phyloP scores from a whole-genome alignment of 129 eudicot genomes.

The Tagetes patula region DNA sequence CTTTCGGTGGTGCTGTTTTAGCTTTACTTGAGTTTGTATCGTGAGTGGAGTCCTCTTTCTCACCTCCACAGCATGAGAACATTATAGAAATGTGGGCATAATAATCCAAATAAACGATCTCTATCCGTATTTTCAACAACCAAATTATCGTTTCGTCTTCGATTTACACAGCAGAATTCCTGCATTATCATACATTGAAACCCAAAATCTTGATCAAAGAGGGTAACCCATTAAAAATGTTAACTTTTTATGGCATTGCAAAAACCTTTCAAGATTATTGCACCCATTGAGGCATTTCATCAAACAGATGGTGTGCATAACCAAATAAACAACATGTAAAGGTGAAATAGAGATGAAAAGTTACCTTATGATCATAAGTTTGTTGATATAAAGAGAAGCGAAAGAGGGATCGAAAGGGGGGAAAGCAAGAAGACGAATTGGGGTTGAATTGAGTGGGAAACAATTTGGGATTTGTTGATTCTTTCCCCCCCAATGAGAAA shows the following conservation, averaged over 20 bases:
- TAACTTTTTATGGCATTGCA: neutral
- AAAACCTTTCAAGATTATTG: neutral
- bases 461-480: constrained; percentile 17
- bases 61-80: constrained; percentile 71
- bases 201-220: constrained; percentile 16
- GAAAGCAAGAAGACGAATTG: constrained; percentile 1
- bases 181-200: constrained; percentile 15
- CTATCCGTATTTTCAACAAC: neutral
- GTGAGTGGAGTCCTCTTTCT: constrained; percentile 46
- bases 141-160: neutral
- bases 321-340: neutral
- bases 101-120: constrained; percentile 23
- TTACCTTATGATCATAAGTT: constrained; percentile 18
- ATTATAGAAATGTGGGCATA: constrained; percentile 40
- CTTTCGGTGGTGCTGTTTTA: constrained; percentile 58
- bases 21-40: constrained; percentile 46
- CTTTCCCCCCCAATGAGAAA: constrained; percentile 18
- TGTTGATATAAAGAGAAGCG: constrained; percentile 15
- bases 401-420: constrained; percentile 2
- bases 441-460: constrained; percentile 25
- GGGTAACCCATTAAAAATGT: neutral
- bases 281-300: constrained; percentile 10
- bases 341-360: neutral
- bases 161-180: constrained; percentile 15
- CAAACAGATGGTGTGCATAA: neutral